Percentiles rank a stretch among this genome's conserved stretches.
Conservation (phyloP, 2,329 filamentous ascomycete genomes). For the Gliomastix tumulicola region DNA sequence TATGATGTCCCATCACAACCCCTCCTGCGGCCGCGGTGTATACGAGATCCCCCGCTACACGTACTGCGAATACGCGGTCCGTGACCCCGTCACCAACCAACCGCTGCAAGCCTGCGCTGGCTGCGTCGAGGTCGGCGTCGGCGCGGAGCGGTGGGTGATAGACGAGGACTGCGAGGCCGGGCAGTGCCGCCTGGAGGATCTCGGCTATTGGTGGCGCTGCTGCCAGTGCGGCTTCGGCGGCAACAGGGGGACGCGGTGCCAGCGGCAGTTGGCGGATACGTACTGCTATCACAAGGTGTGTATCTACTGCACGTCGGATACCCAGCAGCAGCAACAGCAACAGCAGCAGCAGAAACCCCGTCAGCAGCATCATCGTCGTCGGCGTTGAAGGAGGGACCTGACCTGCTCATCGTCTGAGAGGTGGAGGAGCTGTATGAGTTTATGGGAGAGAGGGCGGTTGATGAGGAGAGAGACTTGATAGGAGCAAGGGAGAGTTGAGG, state of each 20-base stretch:
- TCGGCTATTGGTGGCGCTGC: constrained; percentile 41
- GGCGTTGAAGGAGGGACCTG: too few species aligned
- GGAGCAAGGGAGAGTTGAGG: too few species aligned
- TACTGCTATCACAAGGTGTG: constrained; percentile 48
- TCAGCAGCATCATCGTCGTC: too few species aligned
- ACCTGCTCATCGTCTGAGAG: too few species aligned
- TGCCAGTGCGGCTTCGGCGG: constrained; percentile 39
- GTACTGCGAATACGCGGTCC: constrained; percentile 30
- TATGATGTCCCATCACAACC: constrained; percentile 42
- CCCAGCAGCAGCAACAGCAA: too few species aligned
- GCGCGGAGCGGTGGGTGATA: constrained; percentile 16
- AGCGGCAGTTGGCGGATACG: constrained; percentile 37
- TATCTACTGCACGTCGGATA: constrained; percentile 30
- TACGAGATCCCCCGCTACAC: constrained; percentile 33
- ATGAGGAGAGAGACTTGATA: too few species aligned
- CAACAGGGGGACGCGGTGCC: constrained; percentile 37
- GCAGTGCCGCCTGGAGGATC: constrained; percentile 38
- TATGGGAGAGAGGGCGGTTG: too few species aligned
- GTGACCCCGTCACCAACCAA: constrained; percentile 17
- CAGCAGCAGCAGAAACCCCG: too few species aligned
- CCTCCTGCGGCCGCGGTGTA: constrained; percentile 31
- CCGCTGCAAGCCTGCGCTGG: constrained; percentile 11
- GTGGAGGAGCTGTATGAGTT: too few species aligned
- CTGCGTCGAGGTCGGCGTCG: neutral
- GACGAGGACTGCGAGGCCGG: constrained; percentile 39